Percentiles rank a stretch among this genome's conserved stretches.
These are phyloP conservation scores for Phaeotremella skinneri DNA, from an alignment of 768 basidiomycete species.

Conservation along the genomic window DNA sequence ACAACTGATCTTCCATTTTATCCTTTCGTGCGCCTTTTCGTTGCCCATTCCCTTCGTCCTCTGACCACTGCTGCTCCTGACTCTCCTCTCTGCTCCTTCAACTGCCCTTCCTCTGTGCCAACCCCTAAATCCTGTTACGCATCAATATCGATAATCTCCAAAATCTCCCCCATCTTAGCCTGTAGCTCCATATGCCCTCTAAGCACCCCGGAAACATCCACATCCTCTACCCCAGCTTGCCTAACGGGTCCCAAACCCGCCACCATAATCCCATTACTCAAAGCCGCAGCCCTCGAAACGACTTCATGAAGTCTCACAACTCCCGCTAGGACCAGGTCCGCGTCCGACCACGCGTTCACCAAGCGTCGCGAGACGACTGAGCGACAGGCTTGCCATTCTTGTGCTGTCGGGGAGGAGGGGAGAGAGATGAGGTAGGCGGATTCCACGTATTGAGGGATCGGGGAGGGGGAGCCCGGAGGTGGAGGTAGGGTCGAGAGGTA, in stretches of 20 bases:
- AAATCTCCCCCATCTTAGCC: conserved; percentile 48
- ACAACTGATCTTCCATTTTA: neutral
- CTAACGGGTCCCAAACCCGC: conserved; percentile 50
- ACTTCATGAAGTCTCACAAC: conserved; percentile 54
- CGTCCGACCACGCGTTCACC: conserved; percentile 52
- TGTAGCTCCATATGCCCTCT: conserved; percentile 52
- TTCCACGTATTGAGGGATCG: conserved; percentile 52
- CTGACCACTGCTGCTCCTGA: too few species aligned
- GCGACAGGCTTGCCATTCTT: conserved; percentile 52
- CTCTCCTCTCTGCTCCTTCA: too few species aligned
- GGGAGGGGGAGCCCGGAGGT: conserved; percentile 27
- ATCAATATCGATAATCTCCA: conserved; percentile 44
- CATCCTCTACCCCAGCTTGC: conserved; percentile 50
- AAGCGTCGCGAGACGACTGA: conserved; percentile 51
- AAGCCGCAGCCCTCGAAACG: conserved; percentile 48
- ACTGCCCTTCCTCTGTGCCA: too few species aligned
- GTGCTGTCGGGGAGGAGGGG: conserved; percentile 50
- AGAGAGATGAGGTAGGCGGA: conserved; percentile 54
- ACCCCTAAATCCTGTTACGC: conserved; percentile 26
- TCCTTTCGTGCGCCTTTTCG: too few species aligned
- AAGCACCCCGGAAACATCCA: conserved; percentile 49
- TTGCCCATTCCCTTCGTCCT: too few species aligned
- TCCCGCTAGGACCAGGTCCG: conserved; percentile 52
- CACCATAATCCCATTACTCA: conserved; percentile 45
- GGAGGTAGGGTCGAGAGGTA: conserved; percentile 43